Conservation (phyloP, 129 eudicot species). For the Flaveria trinervia region DNA sequence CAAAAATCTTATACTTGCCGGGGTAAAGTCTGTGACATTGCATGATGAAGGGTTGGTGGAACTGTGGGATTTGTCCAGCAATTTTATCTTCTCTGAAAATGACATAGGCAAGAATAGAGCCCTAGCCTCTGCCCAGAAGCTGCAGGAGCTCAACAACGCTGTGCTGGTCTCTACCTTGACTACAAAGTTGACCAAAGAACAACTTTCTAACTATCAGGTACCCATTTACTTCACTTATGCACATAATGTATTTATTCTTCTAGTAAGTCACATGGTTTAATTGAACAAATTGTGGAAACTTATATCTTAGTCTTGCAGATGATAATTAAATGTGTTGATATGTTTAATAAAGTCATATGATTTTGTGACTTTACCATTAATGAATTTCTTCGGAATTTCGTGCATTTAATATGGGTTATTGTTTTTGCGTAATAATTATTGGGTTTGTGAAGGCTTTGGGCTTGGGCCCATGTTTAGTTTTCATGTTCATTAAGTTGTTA, state of each 20-base stretch:
- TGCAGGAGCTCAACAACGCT: conserved; percentile 95
- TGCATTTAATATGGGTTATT: neutral
- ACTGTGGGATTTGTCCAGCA: conserved; percentile 90
- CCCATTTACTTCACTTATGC: conserved; percentile 12
- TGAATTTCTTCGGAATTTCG: neutral
- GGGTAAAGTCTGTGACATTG: conserved; percentile 90
- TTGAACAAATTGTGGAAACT: neutral
- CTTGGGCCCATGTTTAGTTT: too few species aligned
- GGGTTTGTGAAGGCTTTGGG: too few species aligned
- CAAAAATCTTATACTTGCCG: conserved; percentile 93
- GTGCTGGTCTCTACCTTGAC: conserved; percentile 73
- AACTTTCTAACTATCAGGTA: conserved; percentile 87
- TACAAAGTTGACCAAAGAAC: conserved; percentile 68
- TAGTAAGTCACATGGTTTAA: neutral
- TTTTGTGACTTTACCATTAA: neutral
- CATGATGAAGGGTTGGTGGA: conserved; percentile 91
- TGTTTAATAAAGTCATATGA: neutral
- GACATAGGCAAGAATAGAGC: conserved; percentile 96
- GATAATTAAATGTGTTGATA: conserved; percentile 1
- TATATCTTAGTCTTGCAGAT: neutral
- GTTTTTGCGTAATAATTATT: neutral
- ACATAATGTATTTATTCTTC: neutral
- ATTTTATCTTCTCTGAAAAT: conserved; percentile 70
- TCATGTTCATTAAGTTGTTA: too few species aligned
- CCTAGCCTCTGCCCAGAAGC: conserved; percentile 73